These are phyloP conservation scores for Collybia sordida DNA, from an alignment of 768 basidiomycete genomes.

Conservation along the genomic window DNA sequence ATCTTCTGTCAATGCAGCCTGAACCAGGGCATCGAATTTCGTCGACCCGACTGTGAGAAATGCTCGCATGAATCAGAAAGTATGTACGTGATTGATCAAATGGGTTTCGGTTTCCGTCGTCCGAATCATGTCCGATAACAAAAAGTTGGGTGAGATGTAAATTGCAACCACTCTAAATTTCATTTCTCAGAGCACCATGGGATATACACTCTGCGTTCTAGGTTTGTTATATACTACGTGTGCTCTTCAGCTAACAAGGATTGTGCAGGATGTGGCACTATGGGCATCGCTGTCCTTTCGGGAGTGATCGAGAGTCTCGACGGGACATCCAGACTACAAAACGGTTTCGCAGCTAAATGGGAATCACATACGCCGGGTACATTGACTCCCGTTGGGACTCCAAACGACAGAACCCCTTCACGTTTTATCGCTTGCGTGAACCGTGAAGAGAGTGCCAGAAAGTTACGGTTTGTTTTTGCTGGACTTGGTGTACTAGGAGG, in stretches of 20 bases:
- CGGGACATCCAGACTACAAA: slow-evolving; percentile 25
- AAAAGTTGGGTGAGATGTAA: slow-evolving; percentile 1
- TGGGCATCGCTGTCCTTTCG: slow-evolving; percentile 95
- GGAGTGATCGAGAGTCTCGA: slow-evolving; percentile 88
- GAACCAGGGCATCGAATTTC: slow-evolving; percentile 74
- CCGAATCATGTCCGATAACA: slow-evolving; percentile 13
- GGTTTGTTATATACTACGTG: slow-evolving; percentile 39
- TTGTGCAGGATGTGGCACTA: slow-evolving; percentile 88
- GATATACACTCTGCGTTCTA: slow-evolving; percentile 89
- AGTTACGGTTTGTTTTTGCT: slow-evolving; percentile 61
- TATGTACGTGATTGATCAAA: neutral
- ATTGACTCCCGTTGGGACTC: slow-evolving; percentile 59
- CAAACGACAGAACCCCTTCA: slow-evolving; percentile 72
- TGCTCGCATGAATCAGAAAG: slow-evolving; percentile 34
- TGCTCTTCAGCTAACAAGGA: slow-evolving; percentile 14
- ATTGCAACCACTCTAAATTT: neutral
- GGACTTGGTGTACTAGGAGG: slow-evolving; percentile 58
- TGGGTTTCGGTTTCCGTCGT: slow-evolving; percentile 12
- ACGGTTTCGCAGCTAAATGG: slow-evolving; percentile 30
- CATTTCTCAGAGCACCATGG: slow-evolving; percentile 51
- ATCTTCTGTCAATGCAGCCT: slow-evolving; percentile 52
- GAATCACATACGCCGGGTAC: slow-evolving; percentile 63
- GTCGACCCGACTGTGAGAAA: slow-evolving; percentile 94
- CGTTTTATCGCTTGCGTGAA: slow-evolving; percentile 88
- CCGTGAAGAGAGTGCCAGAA: slow-evolving; percentile 70